These are phyloP conservation scores for Saccharomycopsis schoenii DNA, from an alignment of 805 yeast genomes.

Conservation along the genomic window DNA sequence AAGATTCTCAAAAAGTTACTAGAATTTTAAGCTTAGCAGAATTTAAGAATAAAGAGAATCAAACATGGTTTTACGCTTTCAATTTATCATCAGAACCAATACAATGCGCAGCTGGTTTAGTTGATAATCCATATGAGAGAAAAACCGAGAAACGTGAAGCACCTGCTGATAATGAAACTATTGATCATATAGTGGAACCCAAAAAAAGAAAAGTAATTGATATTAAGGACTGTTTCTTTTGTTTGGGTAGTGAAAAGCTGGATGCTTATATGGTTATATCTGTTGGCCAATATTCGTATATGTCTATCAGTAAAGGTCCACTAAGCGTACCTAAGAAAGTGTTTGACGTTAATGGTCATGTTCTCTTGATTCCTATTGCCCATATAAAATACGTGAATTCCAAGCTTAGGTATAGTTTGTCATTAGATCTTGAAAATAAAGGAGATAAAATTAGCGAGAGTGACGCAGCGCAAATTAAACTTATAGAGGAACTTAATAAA, in stretches of 20 bases:
- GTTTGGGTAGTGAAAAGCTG: slow-evolving; percentile 68
- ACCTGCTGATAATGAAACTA: too few species aligned
- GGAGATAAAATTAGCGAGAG: slow-evolving; percentile 17
- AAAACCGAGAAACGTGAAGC: background rate
- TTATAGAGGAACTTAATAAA: slow-evolving; percentile 16
- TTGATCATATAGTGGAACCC: background rate
- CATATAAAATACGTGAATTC: slow-evolving; percentile 43
- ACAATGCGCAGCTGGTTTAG: slow-evolving; percentile 19
- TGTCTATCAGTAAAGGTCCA: slow-evolving; percentile 85
- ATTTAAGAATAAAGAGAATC: slow-evolving; percentile 40
- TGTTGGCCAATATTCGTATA: slow-evolving; percentile 54
- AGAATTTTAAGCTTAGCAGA: slow-evolving; percentile 58
- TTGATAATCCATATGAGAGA: slow-evolving; percentile 13
- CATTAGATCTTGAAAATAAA: slow-evolving; percentile 9
- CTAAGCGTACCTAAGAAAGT: slow-evolving; percentile 38
- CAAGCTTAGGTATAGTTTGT: background rate
- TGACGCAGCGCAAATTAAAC: slow-evolving; percentile 11
- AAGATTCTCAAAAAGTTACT: slow-evolving; percentile 32
- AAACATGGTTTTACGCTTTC: slow-evolving; percentile 74
- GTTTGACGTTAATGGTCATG: slow-evolving; percentile 62
- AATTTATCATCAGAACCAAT: slow-evolving; percentile 23
- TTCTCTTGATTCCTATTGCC: slow-evolving; percentile 66
- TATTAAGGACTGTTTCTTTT: slow-evolving; percentile 68
- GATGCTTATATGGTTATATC: slow-evolving; percentile 75
- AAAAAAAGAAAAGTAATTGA: slow-evolving; percentile 34